Percentiles rank a stretch among this genome's conserved stretches.
These are phyloP conservation scores for Fusarium kyushuense DNA, from an alignment of 2,329 filamentous ascomycete species.

Conservation along the genomic window DNA sequence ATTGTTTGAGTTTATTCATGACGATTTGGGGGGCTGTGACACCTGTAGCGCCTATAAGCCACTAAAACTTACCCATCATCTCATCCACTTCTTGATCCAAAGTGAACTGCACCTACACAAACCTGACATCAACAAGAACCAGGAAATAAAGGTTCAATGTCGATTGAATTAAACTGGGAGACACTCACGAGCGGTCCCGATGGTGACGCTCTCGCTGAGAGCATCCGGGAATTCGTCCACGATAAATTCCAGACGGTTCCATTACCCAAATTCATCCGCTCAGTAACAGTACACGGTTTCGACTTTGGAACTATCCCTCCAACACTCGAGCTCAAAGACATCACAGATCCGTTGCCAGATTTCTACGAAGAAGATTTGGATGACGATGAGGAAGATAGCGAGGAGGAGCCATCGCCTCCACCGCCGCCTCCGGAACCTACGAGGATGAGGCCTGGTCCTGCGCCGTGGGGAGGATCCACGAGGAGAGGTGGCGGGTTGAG, in stretches of 20 bases:
- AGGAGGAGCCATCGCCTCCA: conserved; percentile 46
- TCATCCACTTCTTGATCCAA: conserved; percentile 23
- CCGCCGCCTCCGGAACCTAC: conserved; percentile 33
- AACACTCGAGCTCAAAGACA: conserved; percentile 92
- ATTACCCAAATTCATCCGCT: conserved; percentile 95
- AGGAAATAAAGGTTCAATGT: conserved; percentile 70
- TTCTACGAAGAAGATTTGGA: conserved; percentile 89
- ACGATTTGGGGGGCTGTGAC: neutral
- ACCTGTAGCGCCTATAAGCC: conserved; percentile 3
- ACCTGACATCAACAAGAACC: neutral
- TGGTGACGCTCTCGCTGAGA: conserved; percentile 83
- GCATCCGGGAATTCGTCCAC: conserved; percentile 93
- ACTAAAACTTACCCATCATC: conserved; percentile 25
- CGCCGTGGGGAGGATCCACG: conserved; percentile 29
- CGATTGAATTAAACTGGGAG: conserved; percentile 97
- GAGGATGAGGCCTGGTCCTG: conserved; percentile 39
- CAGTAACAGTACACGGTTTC: conserved; percentile 93
- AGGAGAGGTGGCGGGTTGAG: conserved; percentile 49
- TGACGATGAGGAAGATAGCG: conserved; percentile 59
- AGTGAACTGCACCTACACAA: neutral
- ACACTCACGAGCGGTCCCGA: conserved; percentile 90
- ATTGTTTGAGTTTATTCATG: neutral
- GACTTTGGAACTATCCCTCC: conserved; percentile 88
- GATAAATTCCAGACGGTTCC: conserved; percentile 93
- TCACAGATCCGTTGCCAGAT: conserved; percentile 93